Evolutionary conservation across 2,329 filamentous ascomycete genomes (phyloP), one percentile per base, ranked within the genome.

Genomic region (Penicillium sp.): DNA sequence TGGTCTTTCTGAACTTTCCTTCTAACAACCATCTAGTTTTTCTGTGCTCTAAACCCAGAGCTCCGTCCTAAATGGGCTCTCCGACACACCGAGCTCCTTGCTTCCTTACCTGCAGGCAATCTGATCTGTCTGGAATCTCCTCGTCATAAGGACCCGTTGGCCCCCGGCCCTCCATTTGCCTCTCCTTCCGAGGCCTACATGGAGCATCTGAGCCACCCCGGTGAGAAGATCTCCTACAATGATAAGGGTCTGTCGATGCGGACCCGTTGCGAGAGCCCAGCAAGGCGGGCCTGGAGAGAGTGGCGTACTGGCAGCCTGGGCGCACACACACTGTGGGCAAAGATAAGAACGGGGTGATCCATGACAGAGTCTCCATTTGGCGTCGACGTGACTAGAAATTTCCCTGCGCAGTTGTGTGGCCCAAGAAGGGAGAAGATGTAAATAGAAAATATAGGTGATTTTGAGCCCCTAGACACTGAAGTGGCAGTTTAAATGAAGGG

Each of bases 101-200:
- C 76, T 12, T 69, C 75, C 11, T 67, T 69, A 1, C 67, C 66
- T 2, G 53, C 52, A 2, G 80, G 80, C 5, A 70, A 73, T 41
- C 71, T 85, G 46, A 74, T 85, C 41, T 84, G 82, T 69, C 78
- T 95, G 53, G 89, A 95, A 66, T 95, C 87, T 65, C 89, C 89
- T 8, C 82, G 85, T 1, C 78, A 81, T 53, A 93, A 91, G 66
- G 77, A 81, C 35, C 78, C 84, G 8, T 75, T 75, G 9, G 75
- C 78, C 9, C 77, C 77, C 8, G 89, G 89, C 0, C 89, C 89
- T 10, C 89, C 89, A 1, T 91, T 81, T 77, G 82, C 83, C 7
- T 71, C 88, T 33, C 80, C 81, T 11, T 79, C 86, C 0, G 79
- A 82, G 52, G 80, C 87, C 22, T 93, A 95, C 67, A 73, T 83